These are phyloP conservation scores for Aspergillus pseudoterreus DNA, from an alignment of 2,329 filamentous ascomycete species.

Conservation along the genomic window DNA sequence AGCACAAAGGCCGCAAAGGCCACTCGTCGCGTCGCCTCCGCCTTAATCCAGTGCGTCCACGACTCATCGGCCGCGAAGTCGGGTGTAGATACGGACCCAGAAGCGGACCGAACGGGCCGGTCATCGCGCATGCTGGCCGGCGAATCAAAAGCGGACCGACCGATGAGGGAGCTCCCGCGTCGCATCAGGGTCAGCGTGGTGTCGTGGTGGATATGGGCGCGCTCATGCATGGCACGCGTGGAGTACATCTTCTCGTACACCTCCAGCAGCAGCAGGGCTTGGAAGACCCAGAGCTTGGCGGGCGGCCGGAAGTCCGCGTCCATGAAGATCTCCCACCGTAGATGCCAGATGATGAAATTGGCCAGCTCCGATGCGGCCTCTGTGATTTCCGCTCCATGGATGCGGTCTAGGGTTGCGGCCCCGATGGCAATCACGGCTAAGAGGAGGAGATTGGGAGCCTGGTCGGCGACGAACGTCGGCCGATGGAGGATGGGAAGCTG, in stretches of 20 bases:
- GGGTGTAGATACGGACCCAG: slow-evolving; percentile 46
- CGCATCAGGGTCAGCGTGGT: slow-evolving; percentile 95
- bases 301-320: slow-evolving; percentile 84
- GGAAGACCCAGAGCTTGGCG: slow-evolving; percentile 94
- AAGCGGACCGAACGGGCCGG: slow-evolving; percentile 39
- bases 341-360: slow-evolving; percentile 85
- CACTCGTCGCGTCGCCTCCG: slow-evolving; percentile 82
- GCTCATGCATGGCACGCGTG: slow-evolving; percentile 83
- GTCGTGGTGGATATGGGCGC: slow-evolving; percentile 94
- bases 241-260: slow-evolving; percentile 98
- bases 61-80: slow-evolving; percentile 74
- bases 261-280: slow-evolving; percentile 82
- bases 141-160: slow-evolving; percentile 77
- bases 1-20: slow-evolving; percentile 94
- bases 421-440: slow-evolving; percentile 90
- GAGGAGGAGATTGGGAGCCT: slow-evolving; percentile 77
- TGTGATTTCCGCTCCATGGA: slow-evolving; percentile 69
- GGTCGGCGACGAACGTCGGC: slow-evolving; percentile 86
- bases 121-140: slow-evolving; percentile 70
- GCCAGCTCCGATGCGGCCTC: slow-evolving; percentile 77
- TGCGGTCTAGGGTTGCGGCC: slow-evolving; percentile 81
- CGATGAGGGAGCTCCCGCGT: slow-evolving; percentile 84
- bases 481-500: slow-evolving; percentile 93
- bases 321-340: slow-evolving; percentile 96
- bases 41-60: slow-evolving; percentile 95